These are phyloP conservation scores for Naematelia encephala DNA, from an alignment of 768 basidiomycete genomes.

Conservation along the genomic window DNA sequence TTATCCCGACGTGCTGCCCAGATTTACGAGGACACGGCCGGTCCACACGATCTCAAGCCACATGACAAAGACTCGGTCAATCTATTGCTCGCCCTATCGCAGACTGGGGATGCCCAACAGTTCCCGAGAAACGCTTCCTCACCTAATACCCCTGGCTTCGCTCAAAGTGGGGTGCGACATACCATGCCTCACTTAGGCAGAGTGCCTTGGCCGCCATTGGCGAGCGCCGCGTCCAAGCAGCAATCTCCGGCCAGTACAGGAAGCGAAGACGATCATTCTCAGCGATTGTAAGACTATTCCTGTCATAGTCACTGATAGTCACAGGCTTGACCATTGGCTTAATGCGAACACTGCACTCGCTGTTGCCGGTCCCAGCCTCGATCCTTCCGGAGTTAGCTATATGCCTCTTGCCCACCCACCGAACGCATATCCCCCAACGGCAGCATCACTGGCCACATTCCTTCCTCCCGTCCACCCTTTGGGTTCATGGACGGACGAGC, in stretches of 20 bases:
- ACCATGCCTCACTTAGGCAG: background rate
- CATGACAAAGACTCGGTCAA: slow-evolving; percentile 42
- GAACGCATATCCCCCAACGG: slow-evolving; percentile 16
- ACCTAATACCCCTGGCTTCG: background rate
- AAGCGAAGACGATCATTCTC: slow-evolving; percentile 49
- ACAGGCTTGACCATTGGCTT: slow-evolving; percentile 48
- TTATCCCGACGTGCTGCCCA: slow-evolving; percentile 42
- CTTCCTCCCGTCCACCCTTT: background rate
- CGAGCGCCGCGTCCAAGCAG: background rate
- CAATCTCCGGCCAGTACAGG: slow-evolving; percentile 2
- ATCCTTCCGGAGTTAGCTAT: background rate
- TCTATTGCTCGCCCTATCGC: slow-evolving; percentile 40
- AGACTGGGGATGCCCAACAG: slow-evolving; percentile 27
- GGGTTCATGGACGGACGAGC: slow-evolving; percentile 9
- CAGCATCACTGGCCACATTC: background rate
- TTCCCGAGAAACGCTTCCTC: background rate
- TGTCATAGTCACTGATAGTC: slow-evolving; percentile 3
- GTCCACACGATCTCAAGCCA: slow-evolving; percentile 26
- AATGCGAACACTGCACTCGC: slow-evolving; percentile 44
- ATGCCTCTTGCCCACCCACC: slow-evolving; percentile 14
- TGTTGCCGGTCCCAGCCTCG: slow-evolving; percentile 27
- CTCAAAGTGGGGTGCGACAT: background rate
- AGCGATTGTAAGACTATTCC: slow-evolving; percentile 36
- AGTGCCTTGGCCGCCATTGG: background rate
- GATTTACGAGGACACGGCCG: slow-evolving; percentile 41